A percentile compares a stretch with the other conserved stretches of the same genome.
These are phyloP conservation scores for Fusarium virguliforme DNA, from an alignment of 2,329 filamentous ascomycete genomes.

Conservation along the genomic window DNA sequence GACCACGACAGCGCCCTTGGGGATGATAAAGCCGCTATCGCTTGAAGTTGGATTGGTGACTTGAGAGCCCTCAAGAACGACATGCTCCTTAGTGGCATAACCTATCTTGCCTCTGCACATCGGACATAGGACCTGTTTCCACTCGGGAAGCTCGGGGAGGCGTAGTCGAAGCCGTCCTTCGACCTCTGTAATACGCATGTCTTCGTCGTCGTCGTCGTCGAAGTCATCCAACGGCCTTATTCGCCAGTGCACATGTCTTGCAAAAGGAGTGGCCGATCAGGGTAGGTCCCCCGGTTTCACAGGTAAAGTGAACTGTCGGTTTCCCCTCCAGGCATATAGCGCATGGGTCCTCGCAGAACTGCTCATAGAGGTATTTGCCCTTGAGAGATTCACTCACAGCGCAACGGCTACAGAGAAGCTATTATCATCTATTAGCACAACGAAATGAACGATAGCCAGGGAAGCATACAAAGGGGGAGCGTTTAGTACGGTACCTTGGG, in stretches of 20 bases:
- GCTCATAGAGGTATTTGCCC: not conserved
- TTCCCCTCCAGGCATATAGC: not conserved
- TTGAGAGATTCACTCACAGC: not conserved
- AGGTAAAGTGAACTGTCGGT: not conserved
- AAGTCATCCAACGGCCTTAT: not conserved
- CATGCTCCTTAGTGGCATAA: not conserved
- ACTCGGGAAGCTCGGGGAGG: not conserved
- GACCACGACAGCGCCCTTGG: too few species aligned
- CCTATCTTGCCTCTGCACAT: not conserved
- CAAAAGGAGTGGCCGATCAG: not conserved
- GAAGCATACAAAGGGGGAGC: not conserved
- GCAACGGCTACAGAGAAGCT: not conserved
- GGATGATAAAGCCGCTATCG: not conserved
- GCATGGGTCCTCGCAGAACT: not conserved
- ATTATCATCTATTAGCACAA: not conserved
- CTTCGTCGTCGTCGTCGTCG: not conserved
- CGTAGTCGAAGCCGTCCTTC: not conserved
- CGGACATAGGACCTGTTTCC: not conserved
- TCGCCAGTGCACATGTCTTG: not conserved
- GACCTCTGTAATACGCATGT: not conserved
- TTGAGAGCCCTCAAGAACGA: not conserved
- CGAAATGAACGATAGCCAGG: not conserved
- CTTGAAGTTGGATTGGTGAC: not conserved
- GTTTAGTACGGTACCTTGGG: not conserved
- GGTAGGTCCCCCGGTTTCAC: not conserved